Conservation (phyloP, 2,329 filamentous ascomycete species). For the Cordyceps cateniannulata region DNA sequence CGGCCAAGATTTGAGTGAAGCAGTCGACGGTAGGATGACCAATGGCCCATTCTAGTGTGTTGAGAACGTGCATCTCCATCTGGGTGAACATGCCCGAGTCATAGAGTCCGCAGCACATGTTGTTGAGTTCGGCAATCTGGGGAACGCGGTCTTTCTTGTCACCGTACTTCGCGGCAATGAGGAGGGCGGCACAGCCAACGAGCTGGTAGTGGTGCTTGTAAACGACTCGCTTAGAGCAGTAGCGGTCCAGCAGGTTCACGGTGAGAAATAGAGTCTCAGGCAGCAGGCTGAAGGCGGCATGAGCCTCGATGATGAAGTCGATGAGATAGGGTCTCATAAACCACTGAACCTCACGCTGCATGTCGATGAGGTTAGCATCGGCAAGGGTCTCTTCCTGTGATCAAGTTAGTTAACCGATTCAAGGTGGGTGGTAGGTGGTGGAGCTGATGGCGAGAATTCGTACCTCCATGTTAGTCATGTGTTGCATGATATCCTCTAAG, state of each 20-base stretch:
- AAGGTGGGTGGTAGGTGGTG: neutral
- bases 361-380: constrained; percentile 96
- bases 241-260: constrained; percentile 92
- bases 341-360: constrained; percentile 99
- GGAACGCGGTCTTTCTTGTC: constrained; percentile 99
- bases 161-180: constrained; percentile 97
- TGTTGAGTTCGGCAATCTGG: constrained; percentile 92
- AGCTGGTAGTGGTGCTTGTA: constrained; percentile 99
- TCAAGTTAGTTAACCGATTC: constrained; percentile 25
- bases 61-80: constrained; percentile 99
- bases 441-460: neutral
- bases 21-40: constrained; percentile 94
- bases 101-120: constrained; percentile 98
- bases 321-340: constrained; percentile 98
- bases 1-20: constrained; percentile 81
- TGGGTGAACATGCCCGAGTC: constrained; percentile 99
- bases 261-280: constrained; percentile 95
- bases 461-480: constrained; percentile 94
- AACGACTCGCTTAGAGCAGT: constrained; percentile 94
- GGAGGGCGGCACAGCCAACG: constrained; percentile 88
- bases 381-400: constrained; percentile 72
- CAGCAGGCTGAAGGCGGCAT: constrained; percentile 87
- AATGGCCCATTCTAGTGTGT: constrained; percentile 93
- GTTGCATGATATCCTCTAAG: constrained; percentile 85
- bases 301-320: constrained; percentile 96